Evolutionary conservation across 2,329 filamentous ascomycete species (phyloP).

Genomic region (Aspergillus felis): DNA sequence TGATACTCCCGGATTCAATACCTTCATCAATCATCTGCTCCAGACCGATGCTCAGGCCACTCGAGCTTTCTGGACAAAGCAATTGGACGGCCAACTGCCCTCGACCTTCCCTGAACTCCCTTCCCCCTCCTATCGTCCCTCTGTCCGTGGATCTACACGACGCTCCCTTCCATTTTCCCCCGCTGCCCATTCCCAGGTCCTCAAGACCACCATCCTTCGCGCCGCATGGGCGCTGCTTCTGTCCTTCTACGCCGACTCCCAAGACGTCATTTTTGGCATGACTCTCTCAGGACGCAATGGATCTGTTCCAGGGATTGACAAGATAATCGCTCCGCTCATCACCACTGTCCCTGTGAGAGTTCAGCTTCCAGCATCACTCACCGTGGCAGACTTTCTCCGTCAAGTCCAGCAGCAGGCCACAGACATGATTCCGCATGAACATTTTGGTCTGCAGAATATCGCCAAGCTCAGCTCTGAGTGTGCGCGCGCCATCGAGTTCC

Average conservation of each 20-base stretch:
- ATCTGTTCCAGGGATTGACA: slow-evolving; percentile 3
- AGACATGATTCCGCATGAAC: slow-evolving; percentile 56
- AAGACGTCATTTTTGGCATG: slow-evolving; percentile 10
- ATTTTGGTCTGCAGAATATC: slow-evolving; percentile 47
- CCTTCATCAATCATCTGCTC: neutral
- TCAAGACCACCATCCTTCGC: slow-evolving; percentile 11
- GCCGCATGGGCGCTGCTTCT: slow-evolving; percentile 9
- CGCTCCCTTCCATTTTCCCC: neutral
- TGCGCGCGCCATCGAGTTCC: slow-evolving; percentile 34
- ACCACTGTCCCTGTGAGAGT: slow-evolving; percentile 10
- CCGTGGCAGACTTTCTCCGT: slow-evolving; percentile 47
- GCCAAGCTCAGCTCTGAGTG: slow-evolving; percentile 46
- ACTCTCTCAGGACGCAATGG: slow-evolving; percentile 6
- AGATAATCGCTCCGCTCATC: slow-evolving; percentile 7
- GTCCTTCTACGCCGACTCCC: slow-evolving; percentile 3
- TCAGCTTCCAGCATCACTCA: neutral
- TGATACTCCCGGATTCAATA: neutral
- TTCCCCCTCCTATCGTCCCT: slow-evolving; percentile 7
- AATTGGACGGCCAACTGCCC: slow-evolving; percentile 1
- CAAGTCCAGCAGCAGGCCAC: slow-evolving; percentile 51
- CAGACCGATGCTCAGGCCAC: neutral
- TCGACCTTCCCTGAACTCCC: slow-evolving; percentile 7
- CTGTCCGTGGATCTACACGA: neutral
- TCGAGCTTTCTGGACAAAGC: slow-evolving; percentile 7
- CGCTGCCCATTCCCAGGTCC: neutral